Base-by-base conservation (phyloP, 2,329 filamentous ascomycete species). In the Beauveria caledonica region DNA sequence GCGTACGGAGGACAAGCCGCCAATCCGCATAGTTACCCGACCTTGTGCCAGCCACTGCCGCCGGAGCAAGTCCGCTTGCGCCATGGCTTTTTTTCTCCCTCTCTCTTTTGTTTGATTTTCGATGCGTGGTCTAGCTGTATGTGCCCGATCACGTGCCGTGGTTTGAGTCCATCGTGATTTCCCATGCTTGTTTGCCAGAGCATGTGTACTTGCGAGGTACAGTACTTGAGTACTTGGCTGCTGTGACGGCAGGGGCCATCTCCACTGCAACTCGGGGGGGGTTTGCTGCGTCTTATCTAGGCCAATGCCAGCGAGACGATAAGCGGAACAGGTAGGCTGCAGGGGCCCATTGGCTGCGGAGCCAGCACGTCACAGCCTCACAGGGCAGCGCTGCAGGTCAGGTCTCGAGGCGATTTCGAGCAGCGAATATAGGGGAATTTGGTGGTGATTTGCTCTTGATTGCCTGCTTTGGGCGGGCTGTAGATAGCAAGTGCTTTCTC, bases 231-330 rank as follows among this genome's bases (percentile, higher is more conserved):
- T n/a, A 55, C 52, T 9, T 55, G 15, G 11, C 15, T 13, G 19
- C 45, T 54, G 11, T 45, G 25, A 29, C 8, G 51, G 40, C 17
- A 33, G 33, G 33, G 48, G 33, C 33, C 33, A 36, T 36, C 33
- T 36, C 33, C 33, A 36, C 33, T 36, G 33, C 33, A 13, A 5
- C 33, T 36, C 13, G 33, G 11, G 11, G 13, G 13, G 5, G 48
- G 48, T n/a, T n/a, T 50, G 27, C 27, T 19, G 25, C 25, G 25
- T 15, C 52, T 55, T 44, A 44, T 45, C 54, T 39, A 7, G 13
- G 42, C 54, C 54, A 57, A 57, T 57, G n/a, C 42, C 11, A 57
- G 42, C 42, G 27, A 27, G 17, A 13, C 42, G 54, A 57, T 57
- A 57, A 36, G 53, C n/a, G 19, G n/a, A 5, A 23, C 19, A 23